Base-by-base conservation (phyloP, 345 rosid genomes). In the Moricandia arvensis region DNA sequence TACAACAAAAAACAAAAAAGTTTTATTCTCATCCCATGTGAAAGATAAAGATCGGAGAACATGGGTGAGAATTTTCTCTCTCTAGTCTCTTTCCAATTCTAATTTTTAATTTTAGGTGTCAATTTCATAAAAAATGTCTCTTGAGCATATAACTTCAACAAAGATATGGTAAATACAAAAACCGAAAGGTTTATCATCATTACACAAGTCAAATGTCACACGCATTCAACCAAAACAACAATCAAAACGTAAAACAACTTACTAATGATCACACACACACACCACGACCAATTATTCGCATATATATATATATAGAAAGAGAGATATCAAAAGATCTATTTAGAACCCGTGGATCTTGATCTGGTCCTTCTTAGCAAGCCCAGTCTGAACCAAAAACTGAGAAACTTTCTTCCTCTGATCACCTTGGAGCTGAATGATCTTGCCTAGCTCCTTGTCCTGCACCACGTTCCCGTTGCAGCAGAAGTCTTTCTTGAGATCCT, bases 391-490 rank as follows among this genome's bases (percentile, higher is more conserved):
- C 24, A 49, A 3, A 8, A 49, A 93, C 0, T 87, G 84, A 17
- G 88, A 81, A 0, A 87, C 93, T 24, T 94, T 94, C 86, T 85
- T 87, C 75, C 97, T 81, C 80, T 92, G 98, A 79, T 94, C 97
- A 35, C 97, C 97, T 62, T 94, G 98, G n/a, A 94, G 95, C 69
- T 93, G 98, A 58, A 93, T 90, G 70, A 94, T 86, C 82, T 94
- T 92, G 16, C 98, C 97, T 0, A 91, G 85, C 38, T 82, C 91
- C 60, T 88, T 90, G 86, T 91, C 95, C 41, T 89, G 87, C 58
- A 94, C 96, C 16, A 94, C 96, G 72, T 88, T 90, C 11, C 96
- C 96, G 69, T 91, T 91, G 77, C 97, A 93, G 59, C 98, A 90
- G 67, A 93, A 91, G 24, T 88, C 91, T 16, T 88, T 91, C 79